These are phyloP conservation scores for Pleurotus salmoneostramineus DNA, from an alignment of 768 basidiomycete species.

Conservation along the genomic window DNA sequence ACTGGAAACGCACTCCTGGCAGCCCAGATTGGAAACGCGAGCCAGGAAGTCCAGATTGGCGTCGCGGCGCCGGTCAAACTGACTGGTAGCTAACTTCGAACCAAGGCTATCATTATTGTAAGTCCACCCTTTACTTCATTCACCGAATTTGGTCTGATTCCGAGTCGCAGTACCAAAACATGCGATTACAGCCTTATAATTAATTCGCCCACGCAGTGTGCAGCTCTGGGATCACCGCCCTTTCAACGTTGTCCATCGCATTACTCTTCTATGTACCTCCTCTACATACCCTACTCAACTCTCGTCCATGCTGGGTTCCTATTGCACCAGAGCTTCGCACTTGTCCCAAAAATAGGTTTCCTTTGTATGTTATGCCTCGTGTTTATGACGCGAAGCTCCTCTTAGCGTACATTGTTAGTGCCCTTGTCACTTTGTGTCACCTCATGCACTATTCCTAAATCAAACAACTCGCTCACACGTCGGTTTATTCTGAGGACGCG, in stretches of 20 bases:
- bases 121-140: not conserved
- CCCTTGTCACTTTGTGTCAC: not conserved
- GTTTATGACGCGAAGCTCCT: not conserved
- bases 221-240: not conserved
- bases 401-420: not conserved
- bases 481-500: not conserved
- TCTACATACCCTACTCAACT: not conserved
- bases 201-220: no score
- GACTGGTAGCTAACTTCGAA: conserved; percentile 3
- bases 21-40: conserved; percentile 16
- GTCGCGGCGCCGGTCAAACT: conserved; percentile 6
- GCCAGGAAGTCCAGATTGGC: conserved; percentile 10
- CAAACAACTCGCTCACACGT: not conserved
- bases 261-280: not conserved
- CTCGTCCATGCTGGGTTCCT: not conserved
- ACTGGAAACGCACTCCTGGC: not conserved
- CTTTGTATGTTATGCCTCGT: not conserved
- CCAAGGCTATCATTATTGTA: not conserved
- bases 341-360: not conserved
- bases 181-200: no score
- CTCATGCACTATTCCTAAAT: conserved; percentile 1
- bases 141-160: not conserved
- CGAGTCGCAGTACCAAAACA: no score
- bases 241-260: not conserved
- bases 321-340: not conserved